A percentile compares a stretch with the other conserved stretches of the same genome.
phyloP scores from a whole-genome alignment of 1,139 yeast species.

The Pichia sp. region DNA sequence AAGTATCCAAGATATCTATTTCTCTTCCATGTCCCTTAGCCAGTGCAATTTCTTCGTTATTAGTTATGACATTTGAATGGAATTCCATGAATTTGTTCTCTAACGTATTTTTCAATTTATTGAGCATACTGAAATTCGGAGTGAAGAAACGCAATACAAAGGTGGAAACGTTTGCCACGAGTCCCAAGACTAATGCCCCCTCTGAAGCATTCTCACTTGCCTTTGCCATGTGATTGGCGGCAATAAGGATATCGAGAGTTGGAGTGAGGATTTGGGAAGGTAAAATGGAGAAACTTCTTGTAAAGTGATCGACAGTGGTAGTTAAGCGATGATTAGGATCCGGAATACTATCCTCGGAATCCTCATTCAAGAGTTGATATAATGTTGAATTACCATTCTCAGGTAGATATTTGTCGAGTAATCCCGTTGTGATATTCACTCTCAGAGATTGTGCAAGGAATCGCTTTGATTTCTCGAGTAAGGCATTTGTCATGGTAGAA shows the following conservation, averaged over 20 bases:
- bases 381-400: slow-evolving; percentile 36
- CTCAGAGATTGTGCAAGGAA: slow-evolving; percentile 62
- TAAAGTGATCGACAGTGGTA: slow-evolving; percentile 69
- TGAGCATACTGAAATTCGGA: slow-evolving; percentile 84
- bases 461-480: slow-evolving; percentile 65
- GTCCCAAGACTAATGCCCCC: slow-evolving; percentile 75
- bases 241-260: slow-evolving; percentile 67
- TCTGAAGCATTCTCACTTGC: slow-evolving; percentile 77
- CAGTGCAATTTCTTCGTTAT: slow-evolving; percentile 82
- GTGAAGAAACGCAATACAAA: slow-evolving; percentile 66
- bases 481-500: slow-evolving; percentile 72
- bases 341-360: slow-evolving; percentile 28
- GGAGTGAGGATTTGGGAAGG: slow-evolving; percentile 91
- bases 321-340: slow-evolving; percentile 84
- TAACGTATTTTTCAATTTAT: slow-evolving; percentile 68
- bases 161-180: slow-evolving; percentile 78
- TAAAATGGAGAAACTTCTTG: slow-evolving; percentile 63
- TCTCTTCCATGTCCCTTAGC: slow-evolving; percentile 79
- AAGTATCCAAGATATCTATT: slow-evolving; percentile 66
- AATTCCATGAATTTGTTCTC: slow-evolving; percentile 83
- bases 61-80: slow-evolving; percentile 73
- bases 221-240: slow-evolving; percentile 72
- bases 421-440: slow-evolving; percentile 52
- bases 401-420: slow-evolving; percentile 66
- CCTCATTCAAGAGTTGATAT: slow-evolving; percentile 25